Percentiles rank a stretch among this genome's conserved stretches.
These are phyloP conservation scores for Epichloe typhina DNA, from an alignment of 2,329 filamentous ascomycete species.

Conservation along the genomic window DNA sequence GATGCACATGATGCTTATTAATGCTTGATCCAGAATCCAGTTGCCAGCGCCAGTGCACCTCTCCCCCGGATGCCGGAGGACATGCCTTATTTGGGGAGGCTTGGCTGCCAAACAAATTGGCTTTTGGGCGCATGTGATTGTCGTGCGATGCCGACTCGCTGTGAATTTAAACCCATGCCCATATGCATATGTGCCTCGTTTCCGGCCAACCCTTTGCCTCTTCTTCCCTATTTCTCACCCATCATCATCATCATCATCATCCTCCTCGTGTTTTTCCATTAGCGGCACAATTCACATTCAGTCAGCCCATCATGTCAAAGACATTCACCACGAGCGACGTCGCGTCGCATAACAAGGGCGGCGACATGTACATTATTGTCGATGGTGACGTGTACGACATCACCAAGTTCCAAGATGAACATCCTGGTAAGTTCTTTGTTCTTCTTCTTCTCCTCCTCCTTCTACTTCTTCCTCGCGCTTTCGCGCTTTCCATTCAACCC, in stretches of 20 bases:
- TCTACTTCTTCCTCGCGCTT: neutral
- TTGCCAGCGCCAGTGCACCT: neutral
- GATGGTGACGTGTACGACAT: conserved; percentile 95
- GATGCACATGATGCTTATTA: too few species aligned
- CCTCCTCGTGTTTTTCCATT: too few species aligned
- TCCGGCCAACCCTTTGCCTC: neutral
- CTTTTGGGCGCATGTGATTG: conserved; percentile 2
- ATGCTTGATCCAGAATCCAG: neutral
- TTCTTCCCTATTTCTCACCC: neutral
- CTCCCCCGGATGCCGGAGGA: neutral
- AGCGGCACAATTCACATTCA: neutral
- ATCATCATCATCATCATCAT: neutral
- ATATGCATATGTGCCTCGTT: neutral
- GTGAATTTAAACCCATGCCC: neutral
- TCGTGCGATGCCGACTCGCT: neutral
- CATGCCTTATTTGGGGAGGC: neutral
- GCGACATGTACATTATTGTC: conserved; percentile 78
- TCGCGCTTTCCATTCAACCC: neutral
- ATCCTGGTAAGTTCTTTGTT: conserved; percentile 48
- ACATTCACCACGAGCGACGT: conserved; percentile 77
- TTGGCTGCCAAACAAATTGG: neutral
- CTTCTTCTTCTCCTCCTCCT: neutral
- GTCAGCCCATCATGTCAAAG: conserved; percentile 58
- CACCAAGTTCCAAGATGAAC: conserved; percentile 75
- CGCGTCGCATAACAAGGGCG: conserved; percentile 77